Base-by-base conservation (phyloP, 2,329 filamentous ascomycete species). In the Trichoderma sp. region DNA sequence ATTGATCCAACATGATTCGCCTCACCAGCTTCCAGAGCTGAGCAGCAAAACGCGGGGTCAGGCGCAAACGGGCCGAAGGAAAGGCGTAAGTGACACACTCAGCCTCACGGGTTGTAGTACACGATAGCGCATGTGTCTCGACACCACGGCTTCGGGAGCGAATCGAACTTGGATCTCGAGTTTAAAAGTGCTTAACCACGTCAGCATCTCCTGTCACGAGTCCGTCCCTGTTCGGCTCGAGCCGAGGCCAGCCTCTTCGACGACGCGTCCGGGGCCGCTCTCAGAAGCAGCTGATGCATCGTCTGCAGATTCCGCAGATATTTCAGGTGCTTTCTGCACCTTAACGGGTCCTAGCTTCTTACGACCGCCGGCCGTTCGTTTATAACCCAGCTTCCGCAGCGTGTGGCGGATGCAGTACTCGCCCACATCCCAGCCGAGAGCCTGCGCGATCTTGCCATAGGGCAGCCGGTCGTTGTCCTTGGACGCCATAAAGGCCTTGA, bases 381-480 rank as follows among this genome's bases (percentile, higher is more conserved):
- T 59, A 34, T 67, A 58, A 22, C 53, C 54, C 42, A 54, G 37
- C 22, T 63, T 67, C 25, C 45, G 65, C 32, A 63, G 27, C 22
- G 59, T 45, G 27, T 67, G 56, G 27, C 65, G 27, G 48, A 67
- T 67, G n/a, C 57, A 63, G 19, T 67, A 67, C 35, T 67, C 63
- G 39, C 54, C 64, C 39, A 67, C 54, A 9, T 67, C 39, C 53
- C 64, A 67, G 32, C 64, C 64, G 1, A 67, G 39, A 8, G 54
- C 64, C 52, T 59, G 53, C 12, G 53, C 39, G 17, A 67, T 67
- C 45, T 52, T 58, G 54, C 42, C 50, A n/a, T 37, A 67, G 4
- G 64, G 64, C 64, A 67, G 59, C 17, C 19, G 32, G 32, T 59
- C 50, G 27, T 67, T 58, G 29, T 48, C 64, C 32, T 48, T 50